Conservation (phyloP, 495 filamentous ascomycete species). For the Neurospora sp. region DNA sequence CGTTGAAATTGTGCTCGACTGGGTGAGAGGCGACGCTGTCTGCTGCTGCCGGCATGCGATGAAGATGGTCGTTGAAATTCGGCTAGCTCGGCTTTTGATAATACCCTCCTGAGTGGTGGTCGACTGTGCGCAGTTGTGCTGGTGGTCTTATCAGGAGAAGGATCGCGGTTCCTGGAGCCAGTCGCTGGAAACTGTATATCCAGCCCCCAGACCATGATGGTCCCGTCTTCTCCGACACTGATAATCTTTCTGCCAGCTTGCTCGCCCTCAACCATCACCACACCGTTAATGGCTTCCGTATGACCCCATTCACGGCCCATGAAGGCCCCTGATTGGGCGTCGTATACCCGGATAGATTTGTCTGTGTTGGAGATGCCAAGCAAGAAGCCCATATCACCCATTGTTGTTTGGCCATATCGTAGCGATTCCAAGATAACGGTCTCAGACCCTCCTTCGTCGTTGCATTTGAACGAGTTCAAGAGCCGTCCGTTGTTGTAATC, state of each 20-base stretch:
- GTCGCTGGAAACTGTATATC: conserved; percentile 30
- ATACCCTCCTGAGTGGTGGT: conserved; percentile 59
- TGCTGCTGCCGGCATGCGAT: conserved; percentile 43
- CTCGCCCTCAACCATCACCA: conserved; percentile 56
- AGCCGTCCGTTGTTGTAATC: conserved; percentile 63
- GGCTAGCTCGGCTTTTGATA: conserved; percentile 68
- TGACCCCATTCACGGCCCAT: conserved; percentile 88
- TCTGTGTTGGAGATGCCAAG: conserved; percentile 83
- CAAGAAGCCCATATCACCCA: conserved; percentile 43
- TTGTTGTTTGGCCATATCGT: conserved; percentile 39
- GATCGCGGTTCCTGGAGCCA: conserved; percentile 27
- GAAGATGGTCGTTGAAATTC: conserved; percentile 61
- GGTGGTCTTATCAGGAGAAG: conserved; percentile 42
- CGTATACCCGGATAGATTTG: conserved; percentile 87
- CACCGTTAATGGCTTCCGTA: conserved; percentile 79
- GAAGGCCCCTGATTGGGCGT: conserved; percentile 61
- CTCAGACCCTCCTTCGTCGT: conserved; percentile 67
- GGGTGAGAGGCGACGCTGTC: conserved; percentile 51
- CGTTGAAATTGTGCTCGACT: conserved; percentile 25
- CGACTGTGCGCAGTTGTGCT: conserved; percentile 26
- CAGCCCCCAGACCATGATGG: conserved; percentile 76
- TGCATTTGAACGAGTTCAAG: conserved; percentile 65
- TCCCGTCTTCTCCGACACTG: conserved; percentile 72
- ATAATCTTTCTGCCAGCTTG: conserved; percentile 47
- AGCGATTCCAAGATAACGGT: conserved; percentile 74